phyloP scores from a whole-genome alignment of 176 grass and related monocot species.

The Elymus sibiricus region DNA sequence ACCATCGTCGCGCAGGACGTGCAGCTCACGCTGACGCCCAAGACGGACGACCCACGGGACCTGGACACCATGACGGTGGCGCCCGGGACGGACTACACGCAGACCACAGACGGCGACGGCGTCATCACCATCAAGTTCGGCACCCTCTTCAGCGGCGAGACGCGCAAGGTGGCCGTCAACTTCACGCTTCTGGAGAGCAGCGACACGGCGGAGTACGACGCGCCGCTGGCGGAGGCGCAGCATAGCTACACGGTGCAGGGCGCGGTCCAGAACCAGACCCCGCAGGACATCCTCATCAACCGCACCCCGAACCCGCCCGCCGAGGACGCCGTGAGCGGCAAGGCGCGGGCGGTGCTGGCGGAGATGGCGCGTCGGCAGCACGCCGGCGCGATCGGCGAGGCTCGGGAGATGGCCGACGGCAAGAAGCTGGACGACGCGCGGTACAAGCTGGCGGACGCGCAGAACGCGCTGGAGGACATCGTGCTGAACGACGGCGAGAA shows the following conservation, averaged over 20 bases:
- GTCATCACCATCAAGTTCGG: slow-evolving; percentile 23
- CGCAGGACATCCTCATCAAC: not conserved
- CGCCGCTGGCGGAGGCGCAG: not conserved
- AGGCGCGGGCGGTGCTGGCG: not conserved
- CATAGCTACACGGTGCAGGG: not conserved
- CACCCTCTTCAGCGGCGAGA: slow-evolving; percentile 17
- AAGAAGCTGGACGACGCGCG: not conserved
- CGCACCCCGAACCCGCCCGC: not conserved
- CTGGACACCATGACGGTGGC: not conserved
- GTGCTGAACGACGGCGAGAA: not conserved
- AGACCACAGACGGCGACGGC: not conserved
- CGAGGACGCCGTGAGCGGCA: not conserved
- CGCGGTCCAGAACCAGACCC: not conserved
- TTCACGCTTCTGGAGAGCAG: not conserved
- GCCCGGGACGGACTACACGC: not conserved
- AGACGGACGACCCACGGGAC: not conserved
- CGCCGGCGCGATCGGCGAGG: not conserved
- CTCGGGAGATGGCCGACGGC: not conserved
- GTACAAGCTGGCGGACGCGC: slow-evolving; percentile 5
- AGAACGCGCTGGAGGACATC: slow-evolving; percentile 31
- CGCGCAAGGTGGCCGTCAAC: not conserved
- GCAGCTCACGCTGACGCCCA: slow-evolving; percentile 4
- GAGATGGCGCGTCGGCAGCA: not conserved
- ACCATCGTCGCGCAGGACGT: slow-evolving; percentile 32
- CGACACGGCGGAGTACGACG: not conserved